Base-by-base conservation (phyloP, 306 rosid genomes). In the Ammopiptanthus mongolicus region DNA sequence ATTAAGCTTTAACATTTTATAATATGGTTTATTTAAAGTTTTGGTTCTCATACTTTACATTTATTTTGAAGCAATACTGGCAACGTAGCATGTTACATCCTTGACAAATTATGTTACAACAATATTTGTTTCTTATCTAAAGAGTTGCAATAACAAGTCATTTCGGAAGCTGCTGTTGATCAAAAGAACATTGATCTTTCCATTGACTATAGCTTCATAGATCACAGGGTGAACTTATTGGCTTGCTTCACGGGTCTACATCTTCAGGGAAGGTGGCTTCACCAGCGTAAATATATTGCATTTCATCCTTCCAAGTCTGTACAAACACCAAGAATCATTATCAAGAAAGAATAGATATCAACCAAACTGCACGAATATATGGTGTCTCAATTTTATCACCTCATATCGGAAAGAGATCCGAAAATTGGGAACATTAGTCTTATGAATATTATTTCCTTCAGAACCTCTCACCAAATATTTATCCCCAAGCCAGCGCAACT, bases 301-400 rank as follows among this genome's bases (percentile, higher is more conserved):
- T 86, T 78, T 93, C 98, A 44, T 84, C 95, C 81, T 80, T 86
- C 98, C 98, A 90, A 33, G 92, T 83, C 98, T 93, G 91, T 81
- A 86, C 74, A 70, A 82, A 76, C 55, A 44, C 34, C 80, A 11
- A 64, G 5, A 61, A 68, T 59, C 55, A 41, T 73, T 70, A 67
- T 72, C 74, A 8, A 5, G 48, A 67, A 78, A 65, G 5, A 55
- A 29, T 25, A 18, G 77, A 65, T 15, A 67, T 23, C 8, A 34
- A 70, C 17, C 22, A 31, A 70, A 28, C 18, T 31, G 52, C 48
- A 33, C 11, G 7, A 14, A 25, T 17, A 37, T 25, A 75, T 14
- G 77, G 50, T 65, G 51, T 51, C 10, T 33, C 46, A 34, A 46
- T 10, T 64, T 21, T 41, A 19, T 85, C 75, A 79, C 97, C 86